A percentile compares a stretch with the other conserved stretches of the same genome.
Conservation (phyloP, 208 protist genomes). For the Trypanosomatidae sp. region DNA sequence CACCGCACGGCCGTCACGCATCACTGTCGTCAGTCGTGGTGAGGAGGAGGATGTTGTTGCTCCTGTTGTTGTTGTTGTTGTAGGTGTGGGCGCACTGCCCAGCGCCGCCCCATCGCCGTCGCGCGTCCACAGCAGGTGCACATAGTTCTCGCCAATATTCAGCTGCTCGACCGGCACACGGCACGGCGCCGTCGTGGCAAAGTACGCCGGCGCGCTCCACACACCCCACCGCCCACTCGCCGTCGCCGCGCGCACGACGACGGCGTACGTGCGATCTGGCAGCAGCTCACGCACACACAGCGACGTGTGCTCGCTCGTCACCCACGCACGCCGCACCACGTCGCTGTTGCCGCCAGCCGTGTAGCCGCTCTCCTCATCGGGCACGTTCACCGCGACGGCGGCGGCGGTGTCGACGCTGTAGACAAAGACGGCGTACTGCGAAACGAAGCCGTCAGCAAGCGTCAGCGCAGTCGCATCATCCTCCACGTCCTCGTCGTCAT, state of each 20-base stretch:
- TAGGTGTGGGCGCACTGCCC: background rate
- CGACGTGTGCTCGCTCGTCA: slow-evolving; percentile 75
- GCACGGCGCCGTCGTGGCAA: slow-evolving; percentile 82
- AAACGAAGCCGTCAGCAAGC: slow-evolving; percentile 53
- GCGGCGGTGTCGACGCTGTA: slow-evolving; percentile 29
- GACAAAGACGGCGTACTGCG: slow-evolving; percentile 72
- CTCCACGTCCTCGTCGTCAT: slow-evolving; percentile 10
- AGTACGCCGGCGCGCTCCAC: slow-evolving; percentile 75
- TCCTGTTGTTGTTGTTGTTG: background rate
- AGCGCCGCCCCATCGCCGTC: slow-evolving; percentile 17
- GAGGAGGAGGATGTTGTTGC: background rate
- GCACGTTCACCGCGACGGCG: slow-evolving; percentile 5
- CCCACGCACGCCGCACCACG: slow-evolving; percentile 29
- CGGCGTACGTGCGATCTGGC: slow-evolving; percentile 78
- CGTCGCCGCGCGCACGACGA: slow-evolving; percentile 76
- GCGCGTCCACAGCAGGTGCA: slow-evolving; percentile 71
- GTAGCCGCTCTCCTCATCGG: slow-evolving; percentile 36
- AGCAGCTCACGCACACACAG: slow-evolving; percentile 60
- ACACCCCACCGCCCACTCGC: slow-evolving; percentile 74
- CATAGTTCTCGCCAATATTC: slow-evolving; percentile 90
- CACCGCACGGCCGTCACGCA: slow-evolving; percentile 3
- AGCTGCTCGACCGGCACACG: slow-evolving; percentile 76
- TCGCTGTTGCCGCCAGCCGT: slow-evolving; percentile 53
- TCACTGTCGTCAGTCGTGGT: background rate
- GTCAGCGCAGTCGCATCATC: slow-evolving; percentile 7